Evolutionary conservation across 1,284 basidiomycete genomes (phyloP), one percentile per base, ranked within the genome.

Genomic region (Golubevia sp.): DNA sequence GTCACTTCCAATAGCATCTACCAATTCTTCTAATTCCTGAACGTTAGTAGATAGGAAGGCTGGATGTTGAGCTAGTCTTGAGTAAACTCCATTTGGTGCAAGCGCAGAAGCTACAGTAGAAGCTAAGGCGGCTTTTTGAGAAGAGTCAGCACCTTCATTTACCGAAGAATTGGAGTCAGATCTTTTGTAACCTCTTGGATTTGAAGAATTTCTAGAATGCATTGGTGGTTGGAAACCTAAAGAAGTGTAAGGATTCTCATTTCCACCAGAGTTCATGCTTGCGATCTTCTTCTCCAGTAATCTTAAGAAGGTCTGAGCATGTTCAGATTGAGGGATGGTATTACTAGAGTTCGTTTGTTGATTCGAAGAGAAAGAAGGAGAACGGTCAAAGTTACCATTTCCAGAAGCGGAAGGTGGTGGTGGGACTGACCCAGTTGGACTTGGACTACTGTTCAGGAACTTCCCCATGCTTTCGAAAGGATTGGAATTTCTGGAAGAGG

Each of bases 81-180:
- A 69, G 60, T 77, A 77, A n/a, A 75, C 63, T 54, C 67, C 67
- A 66, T 67, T 70, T 26, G 75, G 73, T n/a, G 72, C 71, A 2
- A 77, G 63, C 44, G 24, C n/a, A 24, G 38, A 52, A 25, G 57
- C 38, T 44, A 18, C 38, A 44, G 38, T 44, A 13, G 38, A 44
- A 13, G 38, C 38, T 44, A 44, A 18, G 18, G 38, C 38, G 11
- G 38, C 38, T 44, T 44, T 44, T 44, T 44, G 38, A 13, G 38
- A 44, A 44, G 11, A 13, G 18, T 18, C 18, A 44, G 11, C 38
- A 44, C 18, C 38, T 13, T 18, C 18, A 13, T 18, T 18, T 13
- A 8, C 18, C 11, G 11, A 13, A 13, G 38, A 44, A 44, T 18
- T 18, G 11, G 38, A 44, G 18, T 44, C 38, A 8, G 11, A 13